A percentile compares a stretch with the other conserved stretches of the same genome.
These are phyloP conservation scores for Tirmania nivea DNA, from an alignment of 495 filamentous ascomycete species.

Conservation along the genomic window DNA sequence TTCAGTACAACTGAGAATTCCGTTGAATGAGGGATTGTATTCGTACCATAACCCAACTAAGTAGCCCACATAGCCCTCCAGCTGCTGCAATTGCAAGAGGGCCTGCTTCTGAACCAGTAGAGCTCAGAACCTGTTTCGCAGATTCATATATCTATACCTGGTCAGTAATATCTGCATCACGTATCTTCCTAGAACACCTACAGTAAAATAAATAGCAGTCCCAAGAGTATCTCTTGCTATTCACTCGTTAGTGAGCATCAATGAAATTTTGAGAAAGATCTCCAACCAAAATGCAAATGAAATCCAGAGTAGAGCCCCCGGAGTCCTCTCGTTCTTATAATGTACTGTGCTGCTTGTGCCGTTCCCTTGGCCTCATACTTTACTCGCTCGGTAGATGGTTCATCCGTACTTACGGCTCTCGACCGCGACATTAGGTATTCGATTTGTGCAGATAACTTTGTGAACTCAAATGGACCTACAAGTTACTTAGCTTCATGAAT, in stretches of 20 bases:
- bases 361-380: slow-evolving; percentile 66
- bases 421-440: slow-evolving; percentile 60
- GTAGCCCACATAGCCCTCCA: slow-evolving; percentile 56
- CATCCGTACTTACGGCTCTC: slow-evolving; percentile 38
- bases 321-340: slow-evolving; percentile 56
- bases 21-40: no score
- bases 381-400: slow-evolving; percentile 29
- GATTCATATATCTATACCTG: slow-evolving; percentile 42
- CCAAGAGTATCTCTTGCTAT: slow-evolving; percentile 67
- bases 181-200: slow-evolving; percentile 13
- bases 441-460: slow-evolving; percentile 76
- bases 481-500: background rate
- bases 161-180: no score
- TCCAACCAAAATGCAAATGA: slow-evolving; percentile 48
- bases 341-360: slow-evolving; percentile 53
- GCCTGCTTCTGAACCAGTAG: slow-evolving; percentile 40
- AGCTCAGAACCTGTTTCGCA: slow-evolving; percentile 63
- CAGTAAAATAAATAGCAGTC: slow-evolving; percentile 74
- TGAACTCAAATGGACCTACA: slow-evolving; percentile 76
- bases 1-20: slow-evolving; percentile 7
- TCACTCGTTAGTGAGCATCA: background rate
- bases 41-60: slow-evolving; percentile 61
- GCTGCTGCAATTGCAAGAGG: slow-evolving; percentile 51
- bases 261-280: background rate
- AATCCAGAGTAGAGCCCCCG: slow-evolving; percentile 72